These are phyloP conservation scores for Aegilops sharonensis DNA, from an alignment of 176 grass and related monocot genomes.

Conservation along the genomic window DNA sequence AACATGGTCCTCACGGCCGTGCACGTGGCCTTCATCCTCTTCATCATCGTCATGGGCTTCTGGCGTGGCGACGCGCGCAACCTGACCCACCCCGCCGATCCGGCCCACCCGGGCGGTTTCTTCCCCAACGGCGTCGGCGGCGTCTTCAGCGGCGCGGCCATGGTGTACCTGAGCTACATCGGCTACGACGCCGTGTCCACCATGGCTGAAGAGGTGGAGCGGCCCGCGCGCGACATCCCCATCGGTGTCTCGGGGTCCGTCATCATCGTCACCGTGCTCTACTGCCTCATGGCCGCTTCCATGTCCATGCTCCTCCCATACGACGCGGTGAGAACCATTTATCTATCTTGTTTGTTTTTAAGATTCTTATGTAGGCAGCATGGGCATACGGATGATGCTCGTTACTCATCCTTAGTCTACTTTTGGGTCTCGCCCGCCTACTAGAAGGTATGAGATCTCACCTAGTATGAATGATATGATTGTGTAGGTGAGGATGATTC, in stretches of 20 bases:
- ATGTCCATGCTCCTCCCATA: slow-evolving; percentile 97
- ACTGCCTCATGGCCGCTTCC: slow-evolving; percentile 97
- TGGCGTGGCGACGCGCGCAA: slow-evolving; percentile 62
- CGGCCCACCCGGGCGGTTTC: slow-evolving; percentile 57
- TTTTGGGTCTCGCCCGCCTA: neutral
- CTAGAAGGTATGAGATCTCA: neutral
- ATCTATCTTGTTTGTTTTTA: neutral
- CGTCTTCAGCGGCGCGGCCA: slow-evolving; percentile 86
- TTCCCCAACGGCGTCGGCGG: slow-evolving; percentile 71
- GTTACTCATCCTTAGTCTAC: neutral
- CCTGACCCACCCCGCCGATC: slow-evolving; percentile 63
- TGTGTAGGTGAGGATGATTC: neutral
- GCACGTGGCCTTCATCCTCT: slow-evolving; percentile 86
- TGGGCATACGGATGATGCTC: neutral
- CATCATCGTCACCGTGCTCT: slow-evolving; percentile 72
- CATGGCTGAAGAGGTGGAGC: slow-evolving; percentile 95
- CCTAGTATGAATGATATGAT: neutral
- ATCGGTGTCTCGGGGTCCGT: slow-evolving; percentile 85
- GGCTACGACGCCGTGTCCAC: slow-evolving; percentile 99
- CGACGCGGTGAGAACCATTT: slow-evolving; percentile 55
- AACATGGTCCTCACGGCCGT: slow-evolving; percentile 81
- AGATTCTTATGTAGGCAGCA: neutral
- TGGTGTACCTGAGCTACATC: slow-evolving; percentile 98
- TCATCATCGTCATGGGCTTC: slow-evolving; percentile 85
- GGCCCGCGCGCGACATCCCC: slow-evolving; percentile 78